These are phyloP conservation scores for Cryptococcus jaspeensis DNA, from an alignment of 1,284 basidiomycete genomes.

Conservation along the genomic window DNA sequence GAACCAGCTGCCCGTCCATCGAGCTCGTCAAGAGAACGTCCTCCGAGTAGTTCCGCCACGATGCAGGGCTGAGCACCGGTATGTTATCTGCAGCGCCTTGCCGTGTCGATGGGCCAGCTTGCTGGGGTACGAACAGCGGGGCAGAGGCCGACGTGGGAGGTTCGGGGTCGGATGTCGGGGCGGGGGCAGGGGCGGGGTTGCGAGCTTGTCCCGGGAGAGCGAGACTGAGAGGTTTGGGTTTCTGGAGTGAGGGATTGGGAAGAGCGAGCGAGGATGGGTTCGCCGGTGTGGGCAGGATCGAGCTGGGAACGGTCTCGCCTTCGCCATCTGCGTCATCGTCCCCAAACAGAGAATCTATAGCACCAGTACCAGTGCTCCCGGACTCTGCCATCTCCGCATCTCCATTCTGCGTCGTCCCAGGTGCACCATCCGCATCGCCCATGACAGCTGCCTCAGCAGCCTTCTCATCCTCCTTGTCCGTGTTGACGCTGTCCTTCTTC, in stretches of 20 bases:
- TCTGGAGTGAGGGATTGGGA: conserved; percentile 1
- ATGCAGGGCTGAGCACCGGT: conserved; percentile 58
- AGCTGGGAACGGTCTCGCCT: conserved; percentile 33
- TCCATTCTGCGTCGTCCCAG: conserved; percentile 1
- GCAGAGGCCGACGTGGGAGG: conserved; percentile 17
- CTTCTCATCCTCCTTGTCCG: conserved; percentile 4
- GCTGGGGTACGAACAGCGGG: conserved; percentile 15
- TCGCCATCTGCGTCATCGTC: conserved; percentile 36
- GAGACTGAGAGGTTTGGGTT: conserved; percentile 10
- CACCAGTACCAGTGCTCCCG: conserved; percentile 13
- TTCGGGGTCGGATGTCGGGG: conserved; percentile 1
- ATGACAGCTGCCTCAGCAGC: neutral
- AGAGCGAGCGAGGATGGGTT: conserved; percentile 4
- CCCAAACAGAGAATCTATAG: conserved; percentile 42
- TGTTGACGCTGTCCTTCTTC: neutral
- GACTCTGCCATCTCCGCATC: conserved; percentile 27
- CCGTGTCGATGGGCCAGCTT: conserved; percentile 1
- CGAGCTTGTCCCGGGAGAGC: conserved; percentile 17
- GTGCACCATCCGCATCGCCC: neutral
- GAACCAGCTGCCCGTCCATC: conserved; percentile 86
- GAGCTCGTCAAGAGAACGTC: conserved; percentile 86
- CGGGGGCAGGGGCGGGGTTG: neutral
- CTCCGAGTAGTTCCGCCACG: conserved; percentile 67
- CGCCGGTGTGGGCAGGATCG: conserved; percentile 8
- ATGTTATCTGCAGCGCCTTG: conserved; percentile 26